Evolutionary conservation across 1,284 basidiomycete species (phyloP), one percentile per base, ranked within the genome.

Genomic region (Cutaneotrichosporon mucoides): DNA sequence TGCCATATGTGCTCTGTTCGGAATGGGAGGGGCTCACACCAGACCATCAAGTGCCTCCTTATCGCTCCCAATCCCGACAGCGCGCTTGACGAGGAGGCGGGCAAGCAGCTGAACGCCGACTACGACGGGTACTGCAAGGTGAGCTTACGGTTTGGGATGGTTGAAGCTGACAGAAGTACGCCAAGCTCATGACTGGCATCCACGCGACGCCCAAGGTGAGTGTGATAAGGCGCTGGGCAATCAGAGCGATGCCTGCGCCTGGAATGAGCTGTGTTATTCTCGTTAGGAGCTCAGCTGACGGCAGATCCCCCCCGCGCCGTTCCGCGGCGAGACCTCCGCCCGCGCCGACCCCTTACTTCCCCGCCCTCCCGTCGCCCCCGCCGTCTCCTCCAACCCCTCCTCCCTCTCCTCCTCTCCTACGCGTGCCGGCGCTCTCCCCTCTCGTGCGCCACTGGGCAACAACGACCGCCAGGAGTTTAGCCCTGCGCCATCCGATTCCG

Each of bases 1-100:
- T 38, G 37, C 11, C 3, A n/a, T n/a, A n/a, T n/a, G n/a, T n/a
- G n/a, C n/a, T n/a, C n/a, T n/a, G n/a, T 6, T 34, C 11, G 8
- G 24, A 16, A 43, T 10, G 51, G 42, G 4, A 33, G 43, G 41
- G 35, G 37, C 56, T 62, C 12, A 62, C 54, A 45, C 2, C 55
- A 80, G 71, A 92, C 90, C 41, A 87, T 96, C 68, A 94, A 93
- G 76, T 96, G 94, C 72, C 84, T 98, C 38, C 84, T 98, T 63
- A 96, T 98, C 68, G 92, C 92, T 70, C 94, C 94, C 11, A 97
- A 97, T 73, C 90, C 94, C 15, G 94, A 97, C 76, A 92, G 90
- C 12, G 93, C 94, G 0, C 81, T 98, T 56, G 91, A 97, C 75
- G 92, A 96, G 73, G 92, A 95, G 76, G 92, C 93, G 0, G 92